These are phyloP conservation scores for Russula abietina DNA, from an alignment of 768 basidiomycete genomes.

Conservation along the genomic window DNA sequence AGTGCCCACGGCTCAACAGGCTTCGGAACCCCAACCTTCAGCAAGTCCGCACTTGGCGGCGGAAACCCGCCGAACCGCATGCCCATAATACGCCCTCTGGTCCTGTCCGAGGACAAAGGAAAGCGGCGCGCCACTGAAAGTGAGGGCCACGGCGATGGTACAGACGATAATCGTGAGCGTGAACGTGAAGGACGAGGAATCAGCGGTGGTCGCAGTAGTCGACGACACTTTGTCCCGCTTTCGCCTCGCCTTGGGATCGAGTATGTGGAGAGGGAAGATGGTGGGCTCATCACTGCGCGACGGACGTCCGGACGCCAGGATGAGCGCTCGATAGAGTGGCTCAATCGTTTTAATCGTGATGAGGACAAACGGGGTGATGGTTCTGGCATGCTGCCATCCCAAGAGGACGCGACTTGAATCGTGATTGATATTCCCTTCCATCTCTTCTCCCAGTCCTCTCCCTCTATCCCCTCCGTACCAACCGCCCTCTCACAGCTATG, in stretches of 20 bases:
- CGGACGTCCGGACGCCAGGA: not conserved
- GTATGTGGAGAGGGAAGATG: slow-evolving; percentile 8
- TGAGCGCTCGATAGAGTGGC: slow-evolving; percentile 4
- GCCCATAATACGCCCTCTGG: not conserved
- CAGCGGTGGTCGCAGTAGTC: not conserved
- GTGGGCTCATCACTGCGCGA: slow-evolving; percentile 13
- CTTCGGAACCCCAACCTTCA: not conserved
- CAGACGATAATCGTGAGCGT: not conserved
- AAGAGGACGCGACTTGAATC: not conserved
- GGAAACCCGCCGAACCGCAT: not conserved
- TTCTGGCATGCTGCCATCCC: not conserved
- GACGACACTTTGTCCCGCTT: slow-evolving; percentile 11
- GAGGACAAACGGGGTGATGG: not conserved
- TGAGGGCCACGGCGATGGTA: not conserved
- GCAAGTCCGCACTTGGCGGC: not conserved
- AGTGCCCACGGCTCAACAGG: not conserved
- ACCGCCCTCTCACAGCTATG: not conserved
- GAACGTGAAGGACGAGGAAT: not conserved
- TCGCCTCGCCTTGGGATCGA: slow-evolving; percentile 12
- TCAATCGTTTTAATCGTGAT: not conserved
- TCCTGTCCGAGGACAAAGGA: not conserved
- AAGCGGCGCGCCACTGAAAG: not conserved
- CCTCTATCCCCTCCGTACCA: not conserved
- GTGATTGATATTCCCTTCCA: not conserved
- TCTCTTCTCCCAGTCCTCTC: too few relatives aligned